phyloP scores from a whole-genome alignment of 306 rosid genomes.

The Malus orientalis region DNA sequence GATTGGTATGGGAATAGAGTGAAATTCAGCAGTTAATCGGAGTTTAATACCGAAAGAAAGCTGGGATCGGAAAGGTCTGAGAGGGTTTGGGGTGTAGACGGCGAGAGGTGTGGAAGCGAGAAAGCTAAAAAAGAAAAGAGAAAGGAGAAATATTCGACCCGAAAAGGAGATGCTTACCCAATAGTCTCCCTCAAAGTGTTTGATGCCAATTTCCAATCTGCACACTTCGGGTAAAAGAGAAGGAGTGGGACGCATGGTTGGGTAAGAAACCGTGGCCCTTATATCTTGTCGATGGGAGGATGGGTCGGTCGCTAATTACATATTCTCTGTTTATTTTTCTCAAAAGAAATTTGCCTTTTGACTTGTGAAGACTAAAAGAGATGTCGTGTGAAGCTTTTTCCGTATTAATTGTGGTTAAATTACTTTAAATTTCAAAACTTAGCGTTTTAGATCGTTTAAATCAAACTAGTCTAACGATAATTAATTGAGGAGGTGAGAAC shows the following conservation, averaged over 20 bases:
- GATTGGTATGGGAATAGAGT: background rate
- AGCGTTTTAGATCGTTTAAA: too few relatives aligned
- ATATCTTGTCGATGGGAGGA: too few relatives aligned
- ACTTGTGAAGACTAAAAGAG: background rate
- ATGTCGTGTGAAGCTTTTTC: too few relatives aligned
- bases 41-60: background rate
- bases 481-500: too few relatives aligned
- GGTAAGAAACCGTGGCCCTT: too few relatives aligned
- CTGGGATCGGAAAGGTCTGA: background rate
- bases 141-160: conserved; percentile 21
- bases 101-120: background rate
- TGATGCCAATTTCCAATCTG: conserved; percentile 21
- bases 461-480: too few relatives aligned
- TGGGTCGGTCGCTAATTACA: background rate
- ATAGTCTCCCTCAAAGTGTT: conserved; percentile 12
- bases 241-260: background rate
- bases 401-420: too few relatives aligned
- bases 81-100: background rate
- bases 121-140: conserved; percentile 7
- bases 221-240: background rate
- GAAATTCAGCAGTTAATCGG: background rate
- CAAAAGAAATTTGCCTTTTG: background rate
- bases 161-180: conserved; percentile 27
- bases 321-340: background rate
- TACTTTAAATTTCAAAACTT: too few relatives aligned